phyloP scores from a whole-genome alignment of 441 rosid genomes.

The Euphorbia corollata region DNA sequence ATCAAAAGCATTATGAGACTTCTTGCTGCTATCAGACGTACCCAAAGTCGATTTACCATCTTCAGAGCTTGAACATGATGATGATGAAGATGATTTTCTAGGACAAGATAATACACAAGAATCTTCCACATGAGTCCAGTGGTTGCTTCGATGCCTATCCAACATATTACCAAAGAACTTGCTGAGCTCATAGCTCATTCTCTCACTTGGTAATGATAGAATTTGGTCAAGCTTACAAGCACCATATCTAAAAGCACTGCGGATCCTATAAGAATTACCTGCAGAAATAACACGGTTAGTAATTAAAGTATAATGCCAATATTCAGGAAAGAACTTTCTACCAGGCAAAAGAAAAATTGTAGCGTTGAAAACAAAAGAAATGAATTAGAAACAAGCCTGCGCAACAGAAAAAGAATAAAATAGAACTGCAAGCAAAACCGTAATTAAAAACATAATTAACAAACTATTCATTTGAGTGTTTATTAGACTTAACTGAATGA shows the following conservation, averaged over 20 bases:
- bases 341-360: not conserved
- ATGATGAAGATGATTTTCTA: constrained; percentile 7
- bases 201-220: constrained; percentile 26
- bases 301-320: not conserved
- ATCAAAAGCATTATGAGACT: constrained; percentile 3
- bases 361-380: not conserved
- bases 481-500: not conserved
- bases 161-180: constrained; percentile 33
- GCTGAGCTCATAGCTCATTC: constrained; percentile 23
- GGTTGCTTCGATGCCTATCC: constrained; percentile 33
- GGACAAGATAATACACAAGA: not conserved
- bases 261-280: constrained; percentile 35
- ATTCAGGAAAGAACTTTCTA: not conserved
- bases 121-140: constrained; percentile 26
- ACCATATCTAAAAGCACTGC: constrained; percentile 36
- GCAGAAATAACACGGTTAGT: not conserved
- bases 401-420: not conserved
- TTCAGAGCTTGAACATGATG: constrained; percentile 12
- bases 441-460: not conserved
- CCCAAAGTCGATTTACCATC: constrained; percentile 9
- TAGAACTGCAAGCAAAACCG: not conserved
- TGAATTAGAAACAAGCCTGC: not conserved
- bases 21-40: not conserved
- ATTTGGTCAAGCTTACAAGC: constrained; percentile 34
- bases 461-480: not conserved